Conservation (phyloP, 257 asterid genomes). For the Ballota nigra region DNA sequence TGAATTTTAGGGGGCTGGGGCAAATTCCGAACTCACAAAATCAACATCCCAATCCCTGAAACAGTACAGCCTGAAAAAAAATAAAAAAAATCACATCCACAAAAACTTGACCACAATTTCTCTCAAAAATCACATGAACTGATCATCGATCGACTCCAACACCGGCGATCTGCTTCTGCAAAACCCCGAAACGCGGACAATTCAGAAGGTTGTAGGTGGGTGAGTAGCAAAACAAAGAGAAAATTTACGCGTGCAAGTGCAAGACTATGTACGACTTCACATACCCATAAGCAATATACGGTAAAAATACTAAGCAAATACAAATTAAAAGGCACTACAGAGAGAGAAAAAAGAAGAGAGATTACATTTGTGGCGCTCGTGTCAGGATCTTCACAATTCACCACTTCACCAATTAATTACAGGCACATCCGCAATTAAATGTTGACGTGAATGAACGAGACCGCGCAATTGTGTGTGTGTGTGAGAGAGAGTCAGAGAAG, state of each 20-base stretch:
- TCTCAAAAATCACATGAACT: slow-evolving; percentile 20
- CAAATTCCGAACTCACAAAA: slow-evolving; percentile 16
- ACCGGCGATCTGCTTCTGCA: slow-evolving; percentile 47
- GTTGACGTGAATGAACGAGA: slow-evolving; percentile 31
- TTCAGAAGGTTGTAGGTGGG: slow-evolving; percentile 14
- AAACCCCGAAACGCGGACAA: slow-evolving; percentile 25
- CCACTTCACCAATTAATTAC: slow-evolving; percentile 31
- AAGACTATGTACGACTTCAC: slow-evolving; percentile 7
- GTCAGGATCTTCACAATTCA: slow-evolving; percentile 44
- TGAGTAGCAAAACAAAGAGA: slow-evolving; percentile 18
- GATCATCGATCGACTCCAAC: slow-evolving; percentile 39
- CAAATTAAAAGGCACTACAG: neutral
- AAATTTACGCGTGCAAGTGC: slow-evolving; percentile 24
- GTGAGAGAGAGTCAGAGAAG: slow-evolving; percentile 6
- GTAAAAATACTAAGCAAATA: slow-evolving; percentile 5
- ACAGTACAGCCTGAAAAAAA: slow-evolving; percentile 4
- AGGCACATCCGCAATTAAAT: slow-evolving; percentile 31
- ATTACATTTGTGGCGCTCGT: slow-evolving; percentile 25
- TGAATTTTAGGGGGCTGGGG: neutral
- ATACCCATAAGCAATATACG: slow-evolving; percentile 24
- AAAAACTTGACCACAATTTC: slow-evolving; percentile 28
- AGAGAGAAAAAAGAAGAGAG: slow-evolving; percentile 14
- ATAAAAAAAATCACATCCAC: slow-evolving; percentile 12
- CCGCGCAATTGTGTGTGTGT: slow-evolving; percentile 19
- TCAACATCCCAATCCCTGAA: slow-evolving; percentile 3